phyloP scores from a whole-genome alignment of 768 basidiomycete species.

The Tylopilus intermedius region DNA sequence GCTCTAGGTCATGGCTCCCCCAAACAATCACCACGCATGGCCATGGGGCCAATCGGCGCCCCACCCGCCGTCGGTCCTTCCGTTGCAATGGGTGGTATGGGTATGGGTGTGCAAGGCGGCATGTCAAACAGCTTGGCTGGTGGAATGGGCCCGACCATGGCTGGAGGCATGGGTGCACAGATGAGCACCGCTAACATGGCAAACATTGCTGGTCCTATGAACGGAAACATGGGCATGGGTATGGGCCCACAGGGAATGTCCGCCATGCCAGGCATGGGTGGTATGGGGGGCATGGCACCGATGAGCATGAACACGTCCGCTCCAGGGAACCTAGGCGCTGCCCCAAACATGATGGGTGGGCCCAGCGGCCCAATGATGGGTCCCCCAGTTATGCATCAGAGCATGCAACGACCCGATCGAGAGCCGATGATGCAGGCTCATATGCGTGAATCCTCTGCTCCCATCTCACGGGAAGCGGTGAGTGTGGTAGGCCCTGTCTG shows the following conservation, averaged over 20 bases:
- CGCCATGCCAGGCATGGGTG: constrained; percentile 12
- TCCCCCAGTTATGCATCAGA: constrained; percentile 33
- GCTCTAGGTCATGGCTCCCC: constrained; percentile 26
- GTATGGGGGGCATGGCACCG: constrained; percentile 16
- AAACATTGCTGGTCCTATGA: constrained; percentile 9
- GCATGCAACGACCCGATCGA: constrained; percentile 21
- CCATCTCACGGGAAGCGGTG: constrained; percentile 26
- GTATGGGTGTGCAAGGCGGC: constrained; percentile 10
- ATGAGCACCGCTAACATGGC: constrained; percentile 9
- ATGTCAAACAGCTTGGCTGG: constrained; percentile 14
- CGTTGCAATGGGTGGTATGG: constrained; percentile 11
- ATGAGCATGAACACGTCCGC: constrained; percentile 18
- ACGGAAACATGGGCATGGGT: constrained; percentile 15
- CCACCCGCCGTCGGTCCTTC: background rate
- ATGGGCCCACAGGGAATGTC: constrained; percentile 17
- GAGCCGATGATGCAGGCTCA: constrained; percentile 24
- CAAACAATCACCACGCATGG: constrained; percentile 26
- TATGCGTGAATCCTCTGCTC: constrained; percentile 22
- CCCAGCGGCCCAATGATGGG: constrained; percentile 36
- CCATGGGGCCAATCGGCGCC: constrained; percentile 14
- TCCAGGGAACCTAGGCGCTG: constrained; percentile 18
- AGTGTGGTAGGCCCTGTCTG: background rate
- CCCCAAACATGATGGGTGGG: constrained; percentile 21
- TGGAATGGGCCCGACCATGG: constrained; percentile 14
- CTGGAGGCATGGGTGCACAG: constrained; percentile 7